A percentile compares a stretch with the other conserved stretches of the same genome.
These are phyloP conservation scores for Tulasnella calospora DNA, from an alignment of 768 basidiomycete genomes.

Conservation along the genomic window DNA sequence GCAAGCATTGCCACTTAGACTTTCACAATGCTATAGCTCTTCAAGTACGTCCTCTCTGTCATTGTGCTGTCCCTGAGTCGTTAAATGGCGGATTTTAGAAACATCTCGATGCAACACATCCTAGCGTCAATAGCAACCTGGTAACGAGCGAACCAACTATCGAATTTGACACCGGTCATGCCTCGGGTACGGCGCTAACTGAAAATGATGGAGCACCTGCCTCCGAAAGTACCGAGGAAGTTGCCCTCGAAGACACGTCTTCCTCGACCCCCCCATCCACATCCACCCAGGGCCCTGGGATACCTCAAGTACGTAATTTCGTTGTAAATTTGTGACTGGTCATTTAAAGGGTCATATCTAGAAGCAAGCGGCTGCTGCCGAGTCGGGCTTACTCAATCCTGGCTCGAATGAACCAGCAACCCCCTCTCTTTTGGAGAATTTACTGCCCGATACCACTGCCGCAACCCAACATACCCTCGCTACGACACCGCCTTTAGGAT, in stretches of 20 bases:
- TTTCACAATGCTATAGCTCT: conserved; percentile 2
- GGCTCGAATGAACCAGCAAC: background rate
- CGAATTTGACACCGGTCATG: background rate
- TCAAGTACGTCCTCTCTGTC: background rate
- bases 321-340: too few species aligned
- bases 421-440: background rate
- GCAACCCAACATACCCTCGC: background rate
- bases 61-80: background rate
- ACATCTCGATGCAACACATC: background rate
- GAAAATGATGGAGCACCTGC: too few species aligned
- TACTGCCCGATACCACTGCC: background rate
- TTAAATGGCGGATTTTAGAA: background rate
- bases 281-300: too few species aligned
- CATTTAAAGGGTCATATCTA: too few species aligned
- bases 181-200: too few species aligned
- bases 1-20: conserved; percentile 1
- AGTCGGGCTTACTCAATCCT: too few species aligned
- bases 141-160: background rate
- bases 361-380: background rate
- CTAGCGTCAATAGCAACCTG: too few species aligned
- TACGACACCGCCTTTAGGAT: background rate
- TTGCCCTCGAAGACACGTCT: too few species aligned
- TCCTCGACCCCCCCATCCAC: too few species aligned
- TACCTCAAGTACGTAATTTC: too few species aligned
- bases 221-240: too few species aligned